Conservation (phyloP, 192 early-diverging fungal species). For the Rhizophagus prolifer region DNA sequence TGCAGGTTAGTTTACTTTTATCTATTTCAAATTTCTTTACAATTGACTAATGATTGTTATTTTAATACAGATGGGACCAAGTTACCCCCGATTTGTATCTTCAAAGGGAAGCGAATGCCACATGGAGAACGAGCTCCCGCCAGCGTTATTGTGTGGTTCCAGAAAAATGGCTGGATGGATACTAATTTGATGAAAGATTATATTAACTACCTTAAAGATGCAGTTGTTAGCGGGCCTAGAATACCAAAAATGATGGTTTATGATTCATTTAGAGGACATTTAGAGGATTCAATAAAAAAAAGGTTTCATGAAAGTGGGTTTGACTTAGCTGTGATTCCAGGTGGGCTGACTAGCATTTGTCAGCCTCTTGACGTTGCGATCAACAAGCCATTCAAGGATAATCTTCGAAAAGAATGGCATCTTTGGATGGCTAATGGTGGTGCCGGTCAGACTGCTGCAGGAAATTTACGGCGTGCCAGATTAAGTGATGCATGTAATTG, state of each 20-base stretch:
- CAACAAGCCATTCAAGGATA: constrained; percentile 19
- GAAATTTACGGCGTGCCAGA: not conserved
- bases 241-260: not conserved
- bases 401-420: constrained; percentile 12
- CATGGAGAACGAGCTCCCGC: not conserved
- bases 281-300: not conserved
- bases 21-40: too few relatives aligned
- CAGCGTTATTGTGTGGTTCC: not conserved
- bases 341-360: constrained; percentile 16
- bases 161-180: constrained; percentile 18
- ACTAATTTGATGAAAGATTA: not conserved
- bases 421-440: constrained; percentile 7
- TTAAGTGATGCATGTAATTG: constrained; percentile 1
- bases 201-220: not conserved
- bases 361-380: constrained; percentile 12
- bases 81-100: not conserved
- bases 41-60: too few relatives aligned
- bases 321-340: constrained; percentile 13
- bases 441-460: not conserved
- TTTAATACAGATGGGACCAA: not conserved
- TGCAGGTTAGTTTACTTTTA: not conserved
- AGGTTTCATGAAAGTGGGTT: not conserved
- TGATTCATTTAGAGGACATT: constrained; percentile 11
- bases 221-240: not conserved
- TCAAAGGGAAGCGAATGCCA: constrained; percentile 5